These are phyloP conservation scores for Camellia oleifera DNA, from an alignment of 179 eudicot genomes.

Conservation along the genomic window DNA sequence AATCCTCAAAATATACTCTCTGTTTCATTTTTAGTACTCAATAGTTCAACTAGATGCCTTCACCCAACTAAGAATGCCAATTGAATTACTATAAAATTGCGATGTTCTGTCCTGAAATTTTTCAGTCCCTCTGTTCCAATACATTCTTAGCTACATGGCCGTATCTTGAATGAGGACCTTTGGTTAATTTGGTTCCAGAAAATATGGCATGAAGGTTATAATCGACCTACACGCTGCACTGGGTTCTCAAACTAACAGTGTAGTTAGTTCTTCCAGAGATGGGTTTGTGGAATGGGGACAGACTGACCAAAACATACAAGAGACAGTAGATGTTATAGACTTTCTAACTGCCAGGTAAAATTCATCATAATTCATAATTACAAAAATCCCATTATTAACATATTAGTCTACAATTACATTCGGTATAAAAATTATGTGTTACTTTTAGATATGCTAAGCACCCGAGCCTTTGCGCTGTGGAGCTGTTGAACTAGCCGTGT, in stretches of 20 bases:
- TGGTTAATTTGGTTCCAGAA: conserved; percentile 28
- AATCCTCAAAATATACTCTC: no score
- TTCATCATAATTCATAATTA: background rate
- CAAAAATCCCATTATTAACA: background rate
- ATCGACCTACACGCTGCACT: conserved; percentile 82
- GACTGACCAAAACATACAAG: conserved; percentile 53
- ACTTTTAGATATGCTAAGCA: conserved; percentile 43
- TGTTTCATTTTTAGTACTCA: no score
- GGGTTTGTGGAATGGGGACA: conserved; percentile 72
- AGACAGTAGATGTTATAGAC: conserved; percentile 61
- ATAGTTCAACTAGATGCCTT: no score
- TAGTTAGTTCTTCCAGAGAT: conserved; percentile 66
- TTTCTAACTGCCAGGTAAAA: conserved; percentile 59
- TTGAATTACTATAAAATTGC: no score
- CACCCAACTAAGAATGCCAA: no score
- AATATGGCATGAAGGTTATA: conserved; percentile 53
- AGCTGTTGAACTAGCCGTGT: conserved; percentile 69
- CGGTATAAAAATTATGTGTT: no score
- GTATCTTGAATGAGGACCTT: no score
- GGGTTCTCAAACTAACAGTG: conserved; percentile 70
- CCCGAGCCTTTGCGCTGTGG: conserved; percentile 60
- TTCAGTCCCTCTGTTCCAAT: no score
- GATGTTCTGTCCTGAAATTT: no score
- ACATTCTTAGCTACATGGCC: no score
- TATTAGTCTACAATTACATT: background rate